Conservation (phyloP, 169 alveolate species). For the Eimeria zaria region DNA sequence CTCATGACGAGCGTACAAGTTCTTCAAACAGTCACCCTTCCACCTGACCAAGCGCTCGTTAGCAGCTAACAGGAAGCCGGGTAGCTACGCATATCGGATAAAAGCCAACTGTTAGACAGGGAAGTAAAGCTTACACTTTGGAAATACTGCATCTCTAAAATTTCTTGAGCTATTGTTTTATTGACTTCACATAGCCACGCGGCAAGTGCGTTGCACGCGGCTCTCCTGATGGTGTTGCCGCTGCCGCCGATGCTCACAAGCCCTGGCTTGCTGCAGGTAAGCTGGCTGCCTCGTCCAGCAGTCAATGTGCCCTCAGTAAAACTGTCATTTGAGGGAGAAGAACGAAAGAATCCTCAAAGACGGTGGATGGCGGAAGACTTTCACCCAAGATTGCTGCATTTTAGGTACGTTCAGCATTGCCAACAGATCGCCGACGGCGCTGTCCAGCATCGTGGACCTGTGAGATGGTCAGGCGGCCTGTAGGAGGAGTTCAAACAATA, state of each 20-base stretch:
- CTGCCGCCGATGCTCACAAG: constrained; percentile 81
- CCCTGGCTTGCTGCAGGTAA: constrained; percentile 72
- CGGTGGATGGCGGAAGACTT: constrained; percentile 66
- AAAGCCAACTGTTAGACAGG: not conserved
- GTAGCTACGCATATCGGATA: not conserved
- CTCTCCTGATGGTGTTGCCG: constrained; percentile 18
- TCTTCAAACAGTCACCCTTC: not conserved
- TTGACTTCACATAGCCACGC: not conserved
- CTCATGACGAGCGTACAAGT: not conserved
- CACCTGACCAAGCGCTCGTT: constrained; percentile 27
- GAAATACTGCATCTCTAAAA: not conserved
- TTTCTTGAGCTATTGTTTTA: not conserved
- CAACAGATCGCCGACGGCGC: constrained; percentile 11
- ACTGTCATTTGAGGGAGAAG: constrained; percentile 60
- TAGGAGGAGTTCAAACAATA: constrained; percentile 32
- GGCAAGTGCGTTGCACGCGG: not conserved
- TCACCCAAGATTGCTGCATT: constrained; percentile 16
- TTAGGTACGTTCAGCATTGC: constrained; percentile 30
- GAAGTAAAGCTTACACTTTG: not conserved
- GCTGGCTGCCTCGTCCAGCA: constrained; percentile 72
- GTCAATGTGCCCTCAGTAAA: not conserved
- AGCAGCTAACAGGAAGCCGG: constrained; percentile 10
- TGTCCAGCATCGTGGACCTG: not conserved
- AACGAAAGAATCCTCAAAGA: constrained; percentile 25
- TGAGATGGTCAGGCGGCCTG: constrained; percentile 9